These are phyloP conservation scores for Epichloe sylvatica DNA, from an alignment of 2,329 filamentous ascomycete genomes.

Conservation along the genomic window DNA sequence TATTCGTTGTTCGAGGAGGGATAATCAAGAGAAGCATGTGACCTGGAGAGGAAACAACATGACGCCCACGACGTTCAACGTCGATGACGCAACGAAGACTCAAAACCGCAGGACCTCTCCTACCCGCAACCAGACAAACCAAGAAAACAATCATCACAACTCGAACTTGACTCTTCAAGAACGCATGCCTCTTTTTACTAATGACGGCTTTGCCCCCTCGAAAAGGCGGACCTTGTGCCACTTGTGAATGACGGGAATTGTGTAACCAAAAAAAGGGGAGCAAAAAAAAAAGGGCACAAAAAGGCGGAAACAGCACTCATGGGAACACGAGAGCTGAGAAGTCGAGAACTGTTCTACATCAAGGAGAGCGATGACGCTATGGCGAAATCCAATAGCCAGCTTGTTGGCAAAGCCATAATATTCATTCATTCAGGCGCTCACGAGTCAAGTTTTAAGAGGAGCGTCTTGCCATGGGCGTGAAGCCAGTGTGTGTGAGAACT, in stretches of 20 bases:
- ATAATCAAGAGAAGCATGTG: neutral
- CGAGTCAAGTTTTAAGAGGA: neutral
- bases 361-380: constrained; percentile 20
- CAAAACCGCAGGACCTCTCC: neutral
- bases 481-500: neutral
- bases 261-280: neutral
- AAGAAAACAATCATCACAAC: constrained; percentile 6
- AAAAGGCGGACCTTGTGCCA: constrained; percentile 1
- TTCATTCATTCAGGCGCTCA: neutral
- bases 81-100: neutral
- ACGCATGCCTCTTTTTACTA: neutral
- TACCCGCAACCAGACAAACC: neutral
- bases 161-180: constrained; percentile 3
- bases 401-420: constrained; percentile 19
- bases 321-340: neutral
- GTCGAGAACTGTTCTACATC: constrained; percentile 1
- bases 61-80: neutral
- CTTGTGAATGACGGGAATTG: neutral
- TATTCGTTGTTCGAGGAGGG: neutral
- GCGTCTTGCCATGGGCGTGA: neutral
- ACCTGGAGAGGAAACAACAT: neutral
- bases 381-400: constrained; percentile 23
- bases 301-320: neutral
- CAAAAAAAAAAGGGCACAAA: neutral
- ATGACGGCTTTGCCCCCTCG: constrained; percentile 1